Percentiles rank a stretch among this genome's conserved stretches.
phyloP scores from a whole-genome alignment of 176 grass and related monocot species.

The Oryza australiensis region DNA sequence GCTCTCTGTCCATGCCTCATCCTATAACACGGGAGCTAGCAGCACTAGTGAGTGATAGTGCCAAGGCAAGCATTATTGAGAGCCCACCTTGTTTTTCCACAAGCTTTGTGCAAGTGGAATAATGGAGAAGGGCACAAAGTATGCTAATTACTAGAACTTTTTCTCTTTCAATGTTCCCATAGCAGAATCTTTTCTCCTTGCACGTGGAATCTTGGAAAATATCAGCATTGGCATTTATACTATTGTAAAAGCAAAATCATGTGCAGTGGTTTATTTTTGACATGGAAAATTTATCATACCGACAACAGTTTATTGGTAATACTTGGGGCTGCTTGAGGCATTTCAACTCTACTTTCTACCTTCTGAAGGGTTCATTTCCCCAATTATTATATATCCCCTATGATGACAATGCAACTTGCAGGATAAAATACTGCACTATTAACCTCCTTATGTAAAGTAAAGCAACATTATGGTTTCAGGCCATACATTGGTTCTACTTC shows the following conservation, averaged over 20 bases:
- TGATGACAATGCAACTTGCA: conserved; percentile 24
- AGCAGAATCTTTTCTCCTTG: not conserved
- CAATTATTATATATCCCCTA: not conserved
- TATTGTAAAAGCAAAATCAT: not conserved
- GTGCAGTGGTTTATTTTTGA: conserved; percentile 14
- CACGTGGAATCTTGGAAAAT: conserved; percentile 32
- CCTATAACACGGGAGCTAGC: conserved; percentile 30
- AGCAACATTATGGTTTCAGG: conserved; percentile 16
- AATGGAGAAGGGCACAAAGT: conserved; percentile 41
- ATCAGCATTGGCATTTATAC: conserved; percentile 2
- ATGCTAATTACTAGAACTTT: conserved; percentile 33
- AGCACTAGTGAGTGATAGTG: conserved; percentile 26
- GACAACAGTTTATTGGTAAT: not conserved
- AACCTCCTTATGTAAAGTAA: conserved; percentile 25
- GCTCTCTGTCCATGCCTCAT: conserved; percentile 24
- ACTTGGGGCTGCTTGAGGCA: not conserved
- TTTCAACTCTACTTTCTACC: not conserved
- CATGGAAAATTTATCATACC: conserved; percentile 9
- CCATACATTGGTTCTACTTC: conserved; percentile 17
- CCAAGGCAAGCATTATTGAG: conserved; percentile 44
- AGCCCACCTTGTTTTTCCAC: conserved; percentile 33
- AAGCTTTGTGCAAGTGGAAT: conserved; percentile 48
- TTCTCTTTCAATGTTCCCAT: conserved; percentile 36
- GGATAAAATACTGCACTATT: conserved; percentile 34
- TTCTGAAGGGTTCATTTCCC: not conserved